These are phyloP conservation scores for Pezicula carpinea DNA, from an alignment of 2,329 filamentous ascomycete species.

Conservation along the genomic window DNA sequence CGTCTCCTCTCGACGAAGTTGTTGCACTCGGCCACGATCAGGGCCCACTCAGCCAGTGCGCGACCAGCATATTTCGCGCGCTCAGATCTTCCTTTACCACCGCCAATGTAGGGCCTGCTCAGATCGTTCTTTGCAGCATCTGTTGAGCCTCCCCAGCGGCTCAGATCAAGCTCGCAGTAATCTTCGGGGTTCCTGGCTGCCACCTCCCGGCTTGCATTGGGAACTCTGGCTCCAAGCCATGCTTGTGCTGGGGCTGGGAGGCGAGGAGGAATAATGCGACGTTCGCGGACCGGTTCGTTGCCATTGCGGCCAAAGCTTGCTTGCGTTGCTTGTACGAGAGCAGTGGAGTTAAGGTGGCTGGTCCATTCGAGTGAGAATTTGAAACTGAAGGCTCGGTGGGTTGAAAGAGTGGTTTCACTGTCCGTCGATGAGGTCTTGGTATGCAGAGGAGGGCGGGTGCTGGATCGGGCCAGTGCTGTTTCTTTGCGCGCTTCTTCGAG, in stretches of 20 bases:
- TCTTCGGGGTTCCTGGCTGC: slow-evolving; percentile 16
- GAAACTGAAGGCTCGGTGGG: slow-evolving; percentile 53
- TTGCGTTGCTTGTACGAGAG: neutral
- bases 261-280: slow-evolving; percentile 62
- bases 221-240: slow-evolving; percentile 42
- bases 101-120: slow-evolving; percentile 9
- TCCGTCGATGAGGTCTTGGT: slow-evolving; percentile 51
- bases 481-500: slow-evolving; percentile 47
- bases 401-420: slow-evolving; percentile 48
- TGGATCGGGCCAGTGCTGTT: slow-evolving; percentile 39
- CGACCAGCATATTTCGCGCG: slow-evolving; percentile 62
- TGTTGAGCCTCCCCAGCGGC: neutral
- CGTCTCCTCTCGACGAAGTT: slow-evolving; percentile 74
- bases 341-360: slow-evolving; percentile 35
- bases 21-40: slow-evolving; percentile 74
- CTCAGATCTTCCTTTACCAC: slow-evolving; percentile 13
- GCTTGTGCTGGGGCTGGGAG: slow-evolving; percentile 68
- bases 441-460: slow-evolving; percentile 29
- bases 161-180: neutral
- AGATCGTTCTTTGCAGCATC: slow-evolving; percentile 7
- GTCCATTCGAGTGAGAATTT: slow-evolving; percentile 70
- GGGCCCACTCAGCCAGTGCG: slow-evolving; percentile 72
- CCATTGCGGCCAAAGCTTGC: neutral
- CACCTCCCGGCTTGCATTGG: slow-evolving; percentile 22
- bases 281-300: slow-evolving; percentile 41